These are phyloP conservation scores for Phytophthora syringae DNA, from an alignment of 352 stramenopile species.

Conservation along the genomic window DNA sequence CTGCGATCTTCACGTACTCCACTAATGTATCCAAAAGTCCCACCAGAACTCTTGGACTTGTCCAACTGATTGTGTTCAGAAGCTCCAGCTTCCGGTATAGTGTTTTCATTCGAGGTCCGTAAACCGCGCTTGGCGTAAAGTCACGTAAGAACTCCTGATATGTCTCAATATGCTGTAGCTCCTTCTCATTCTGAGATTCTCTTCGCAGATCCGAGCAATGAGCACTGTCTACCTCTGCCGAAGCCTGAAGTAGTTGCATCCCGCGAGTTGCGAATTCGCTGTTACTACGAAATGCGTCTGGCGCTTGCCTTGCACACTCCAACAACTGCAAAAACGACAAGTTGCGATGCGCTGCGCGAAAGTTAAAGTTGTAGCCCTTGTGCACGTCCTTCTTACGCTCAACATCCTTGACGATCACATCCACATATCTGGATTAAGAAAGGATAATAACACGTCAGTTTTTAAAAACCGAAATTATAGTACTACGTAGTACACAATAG, in stretches of 20 bases:
- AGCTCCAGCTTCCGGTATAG: constrained; percentile 33
- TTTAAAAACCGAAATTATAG: too few relatives aligned
- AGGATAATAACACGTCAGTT: not conserved
- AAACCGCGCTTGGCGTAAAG: constrained; percentile 27
- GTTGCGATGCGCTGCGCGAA: constrained; percentile 35
- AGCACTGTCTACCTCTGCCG: constrained; percentile 23
- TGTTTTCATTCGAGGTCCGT: constrained; percentile 23
- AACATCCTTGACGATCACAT: constrained; percentile 54
- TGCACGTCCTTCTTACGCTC: constrained; percentile 10
- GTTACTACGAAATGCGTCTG: constrained; percentile 39
- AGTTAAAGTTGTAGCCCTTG: constrained; percentile 39
- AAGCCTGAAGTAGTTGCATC: constrained; percentile 33
- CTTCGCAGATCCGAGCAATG: constrained; percentile 19
- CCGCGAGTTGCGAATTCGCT: constrained; percentile 37
- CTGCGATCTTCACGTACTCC: constrained; percentile 34
- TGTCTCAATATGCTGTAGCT: constrained; percentile 29
- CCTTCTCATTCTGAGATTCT: constrained; percentile 14
- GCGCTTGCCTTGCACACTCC: constrained; percentile 29
- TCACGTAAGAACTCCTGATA: constrained; percentile 35
- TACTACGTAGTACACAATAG: too few relatives aligned
- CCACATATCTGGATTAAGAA: constrained; percentile 25
- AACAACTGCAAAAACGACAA: constrained; percentile 49
- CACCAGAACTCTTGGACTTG: constrained; percentile 3
- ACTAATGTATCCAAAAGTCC: constrained; percentile 27
- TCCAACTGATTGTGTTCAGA: constrained; percentile 20